phyloP scores from a whole-genome alignment of 2,329 filamentous ascomycete species.

The Xylariaceae sp. region DNA sequence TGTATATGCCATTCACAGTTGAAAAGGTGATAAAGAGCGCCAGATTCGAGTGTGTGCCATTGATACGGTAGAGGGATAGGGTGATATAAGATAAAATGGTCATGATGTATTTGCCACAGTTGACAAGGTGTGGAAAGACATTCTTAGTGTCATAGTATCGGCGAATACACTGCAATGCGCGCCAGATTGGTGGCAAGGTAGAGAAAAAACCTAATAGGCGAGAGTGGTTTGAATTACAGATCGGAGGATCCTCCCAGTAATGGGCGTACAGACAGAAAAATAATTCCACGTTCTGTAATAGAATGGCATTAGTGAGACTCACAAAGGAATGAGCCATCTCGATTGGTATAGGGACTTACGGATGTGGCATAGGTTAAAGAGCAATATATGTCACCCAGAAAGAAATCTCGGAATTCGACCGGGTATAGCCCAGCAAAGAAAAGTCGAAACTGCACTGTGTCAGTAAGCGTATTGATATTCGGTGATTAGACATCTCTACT shows the following conservation, averaged over 20 bases:
- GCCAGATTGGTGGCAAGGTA: slow-evolving; percentile 85
- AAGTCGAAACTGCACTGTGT: slow-evolving; percentile 73
- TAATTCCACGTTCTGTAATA: slow-evolving; percentile 77
- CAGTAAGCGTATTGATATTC: slow-evolving; percentile 32
- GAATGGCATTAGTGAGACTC: background rate
- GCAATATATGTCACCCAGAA: slow-evolving; percentile 96
- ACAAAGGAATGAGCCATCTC: background rate
- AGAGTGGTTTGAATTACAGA: slow-evolving; percentile 88
- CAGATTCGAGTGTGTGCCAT: slow-evolving; percentile 61
- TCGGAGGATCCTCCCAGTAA: slow-evolving; percentile 72
- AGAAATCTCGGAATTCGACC: slow-evolving; percentile 97
- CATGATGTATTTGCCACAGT: slow-evolving; percentile 88
- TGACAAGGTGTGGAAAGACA: slow-evolving; percentile 89
- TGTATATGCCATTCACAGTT: slow-evolving; percentile 82
- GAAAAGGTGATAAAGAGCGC: slow-evolving; percentile 83
- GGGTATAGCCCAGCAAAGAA: slow-evolving; percentile 86
- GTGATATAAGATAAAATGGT: slow-evolving; percentile 81
- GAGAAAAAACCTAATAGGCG: slow-evolving; percentile 85
- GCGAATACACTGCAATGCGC: slow-evolving; percentile 86
- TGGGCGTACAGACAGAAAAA: slow-evolving; percentile 95
- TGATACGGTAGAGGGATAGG: slow-evolving; percentile 83
- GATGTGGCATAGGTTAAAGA: slow-evolving; percentile 90
- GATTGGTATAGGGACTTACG: slow-evolving; percentile 58
- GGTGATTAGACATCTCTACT: slow-evolving; percentile 45
- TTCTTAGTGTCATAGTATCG: slow-evolving; percentile 89